These are phyloP conservation scores for Prunus persica DNA, from an alignment of 306 rosid genomes.

Conservation along the genomic window DNA sequence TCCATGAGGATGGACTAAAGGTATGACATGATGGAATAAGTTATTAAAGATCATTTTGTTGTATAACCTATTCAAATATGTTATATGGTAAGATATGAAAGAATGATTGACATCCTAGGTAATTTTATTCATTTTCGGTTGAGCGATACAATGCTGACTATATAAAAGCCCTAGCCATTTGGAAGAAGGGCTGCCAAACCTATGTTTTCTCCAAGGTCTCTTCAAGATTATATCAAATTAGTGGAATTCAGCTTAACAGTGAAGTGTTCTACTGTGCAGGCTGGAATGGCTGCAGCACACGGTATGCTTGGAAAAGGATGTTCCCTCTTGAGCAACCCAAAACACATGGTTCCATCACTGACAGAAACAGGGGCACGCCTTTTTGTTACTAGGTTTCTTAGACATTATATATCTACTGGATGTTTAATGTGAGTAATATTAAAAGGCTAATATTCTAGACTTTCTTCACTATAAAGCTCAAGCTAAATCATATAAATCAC, in stretches of 20 bases:
- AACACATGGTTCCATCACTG: conserved; percentile 84
- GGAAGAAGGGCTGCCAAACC: too few relatives aligned
- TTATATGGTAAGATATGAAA: background rate
- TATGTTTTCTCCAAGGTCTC: background rate
- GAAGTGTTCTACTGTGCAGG: conserved; percentile 45
- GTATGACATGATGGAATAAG: conserved; percentile 24
- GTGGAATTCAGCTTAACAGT: background rate
- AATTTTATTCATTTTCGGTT: too few relatives aligned
- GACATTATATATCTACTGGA: conserved; percentile 55
- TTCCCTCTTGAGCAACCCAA: conserved; percentile 61
- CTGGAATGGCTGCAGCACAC: conserved; percentile 78
- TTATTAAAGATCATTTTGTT: background rate
- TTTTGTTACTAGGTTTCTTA: conserved; percentile 65
- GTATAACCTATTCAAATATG: conserved; percentile 5
- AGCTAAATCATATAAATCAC: too few relatives aligned
- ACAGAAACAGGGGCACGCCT: conserved; percentile 71
- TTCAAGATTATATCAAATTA: background rate
- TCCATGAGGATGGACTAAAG: conserved; percentile 96
- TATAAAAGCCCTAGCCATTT: too few relatives aligned
- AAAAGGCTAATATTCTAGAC: too few relatives aligned
- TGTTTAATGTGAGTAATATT: conserved; percentile 64
- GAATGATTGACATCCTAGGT: background rate
- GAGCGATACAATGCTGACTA: too few relatives aligned
- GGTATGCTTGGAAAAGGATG: conserved; percentile 55
- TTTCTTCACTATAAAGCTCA: too few relatives aligned